A percentile compares a stretch with the other conserved stretches of the same genome.
Evolutionary conservation across 179 eudicot species (phyloP).

Genomic region (Sideroxylon spinosum): DNA sequence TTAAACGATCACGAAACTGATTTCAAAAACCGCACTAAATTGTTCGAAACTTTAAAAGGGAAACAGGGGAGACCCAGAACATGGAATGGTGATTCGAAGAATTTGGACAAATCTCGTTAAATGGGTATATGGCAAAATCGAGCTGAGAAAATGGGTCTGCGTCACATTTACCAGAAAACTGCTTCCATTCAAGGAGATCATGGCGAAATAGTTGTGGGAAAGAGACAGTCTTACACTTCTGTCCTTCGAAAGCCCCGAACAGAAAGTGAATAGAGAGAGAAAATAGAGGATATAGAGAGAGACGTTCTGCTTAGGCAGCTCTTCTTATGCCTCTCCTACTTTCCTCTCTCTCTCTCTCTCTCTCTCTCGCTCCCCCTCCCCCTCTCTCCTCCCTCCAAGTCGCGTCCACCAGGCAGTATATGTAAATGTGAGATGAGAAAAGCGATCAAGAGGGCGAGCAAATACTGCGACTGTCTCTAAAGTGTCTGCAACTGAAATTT

Average conservation of each 20-base stretch:
- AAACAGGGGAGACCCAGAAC: background rate
- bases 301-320: background rate
- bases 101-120: background rate
- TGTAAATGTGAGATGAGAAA: background rate
- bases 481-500: background rate
- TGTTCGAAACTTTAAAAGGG: background rate
- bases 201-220: slow-evolving; percentile 21
- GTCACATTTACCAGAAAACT: slow-evolving; percentile 38
- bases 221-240: background rate
- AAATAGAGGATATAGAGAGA: background rate
- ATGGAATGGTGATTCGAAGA: background rate
- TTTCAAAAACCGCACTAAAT: background rate
- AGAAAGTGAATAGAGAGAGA: background rate
- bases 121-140: slow-evolving; percentile 16
- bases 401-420: background rate
- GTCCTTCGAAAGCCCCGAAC: background rate
- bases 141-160: slow-evolving; percentile 19
- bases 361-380: too few relatives aligned
- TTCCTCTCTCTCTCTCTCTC: too few relatives aligned
- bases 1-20: background rate
- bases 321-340: background rate
- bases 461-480: background rate
- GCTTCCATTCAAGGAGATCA: slow-evolving; percentile 48
- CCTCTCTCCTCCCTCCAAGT: background rate
- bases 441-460: background rate